Conservation (phyloP, 2,329 filamentous ascomycete genomes). For the Alternaria arborescens region DNA sequence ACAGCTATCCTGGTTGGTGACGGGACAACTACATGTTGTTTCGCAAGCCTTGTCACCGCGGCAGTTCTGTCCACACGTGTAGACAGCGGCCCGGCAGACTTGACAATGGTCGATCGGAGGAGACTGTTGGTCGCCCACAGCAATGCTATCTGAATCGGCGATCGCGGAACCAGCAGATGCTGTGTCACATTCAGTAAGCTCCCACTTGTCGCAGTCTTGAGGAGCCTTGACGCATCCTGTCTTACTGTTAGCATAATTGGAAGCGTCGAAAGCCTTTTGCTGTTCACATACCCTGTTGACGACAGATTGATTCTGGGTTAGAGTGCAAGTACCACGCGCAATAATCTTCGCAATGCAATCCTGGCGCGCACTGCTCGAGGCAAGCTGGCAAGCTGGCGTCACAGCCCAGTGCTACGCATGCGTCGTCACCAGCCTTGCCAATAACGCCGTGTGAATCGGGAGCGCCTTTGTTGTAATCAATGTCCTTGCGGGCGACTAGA, state of each 20-base stretch:
- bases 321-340: constrained; percentile 1
- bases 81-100: background rate
- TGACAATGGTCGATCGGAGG: background rate
- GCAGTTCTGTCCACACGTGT: background rate
- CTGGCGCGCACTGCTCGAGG: background rate
- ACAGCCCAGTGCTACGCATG: background rate
- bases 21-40: background rate
- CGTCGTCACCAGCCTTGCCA: background rate
- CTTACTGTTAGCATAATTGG: background rate
- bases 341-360: background rate
- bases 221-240: constrained; percentile 5
- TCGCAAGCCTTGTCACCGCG: background rate
- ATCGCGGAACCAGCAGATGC: background rate
- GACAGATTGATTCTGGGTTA: background rate
- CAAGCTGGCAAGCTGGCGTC: background rate
- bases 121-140: background rate
- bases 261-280: background rate
- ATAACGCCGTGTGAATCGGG: background rate
- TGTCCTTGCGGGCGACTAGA: background rate
- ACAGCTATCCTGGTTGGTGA: background rate
- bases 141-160: background rate
- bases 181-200: background rate
- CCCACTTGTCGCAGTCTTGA: constrained; percentile 3
- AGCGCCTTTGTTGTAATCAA: background rate
- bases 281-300: background rate